phyloP scores from a whole-genome alignment of 202 grass and related monocot genomes.

The Setaria viridis region DNA sequence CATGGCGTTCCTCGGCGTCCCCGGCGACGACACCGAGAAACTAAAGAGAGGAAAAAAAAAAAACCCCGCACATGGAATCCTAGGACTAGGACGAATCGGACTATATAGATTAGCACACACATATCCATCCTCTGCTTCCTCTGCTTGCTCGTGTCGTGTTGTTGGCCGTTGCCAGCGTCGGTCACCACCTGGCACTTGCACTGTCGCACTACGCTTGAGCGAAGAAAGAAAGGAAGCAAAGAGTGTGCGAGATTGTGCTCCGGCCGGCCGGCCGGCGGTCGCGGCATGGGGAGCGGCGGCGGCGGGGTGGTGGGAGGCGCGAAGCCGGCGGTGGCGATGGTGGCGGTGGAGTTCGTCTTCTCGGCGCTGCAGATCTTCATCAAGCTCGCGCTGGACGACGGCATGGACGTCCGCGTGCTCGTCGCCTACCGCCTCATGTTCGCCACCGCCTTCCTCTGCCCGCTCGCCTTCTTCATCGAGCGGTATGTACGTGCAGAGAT shows the following conservation, averaged over 20 bases:
- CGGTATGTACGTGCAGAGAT: no score
- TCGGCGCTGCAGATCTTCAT: slow-evolving; percentile 70
- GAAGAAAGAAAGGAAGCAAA: not conserved
- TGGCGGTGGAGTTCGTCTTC: slow-evolving; percentile 54
- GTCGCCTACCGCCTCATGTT: slow-evolving; percentile 71
- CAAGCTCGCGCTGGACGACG: slow-evolving; percentile 77
- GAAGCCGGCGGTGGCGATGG: slow-evolving; percentile 55
- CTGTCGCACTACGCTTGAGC: not conserved
- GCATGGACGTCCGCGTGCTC: slow-evolving; percentile 69
- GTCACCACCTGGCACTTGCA: no score
- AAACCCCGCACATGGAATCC: no score
- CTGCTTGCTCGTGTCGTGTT: no score
- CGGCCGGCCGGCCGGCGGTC: not conserved
- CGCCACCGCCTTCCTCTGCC: slow-evolving; percentile 56
- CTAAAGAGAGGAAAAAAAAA: no score
- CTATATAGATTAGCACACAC: no score
- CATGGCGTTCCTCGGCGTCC: not conserved
- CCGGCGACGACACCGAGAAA: not conserved
- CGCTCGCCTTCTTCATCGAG: slow-evolving; percentile 70
- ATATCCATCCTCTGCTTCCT: no score
- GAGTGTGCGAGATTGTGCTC: not conserved
- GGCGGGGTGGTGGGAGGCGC: not conserved
- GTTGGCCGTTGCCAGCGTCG: no score
- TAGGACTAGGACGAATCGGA: not conserved
- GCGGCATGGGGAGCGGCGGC: slow-evolving; percentile 19